Evolutionary conservation across 1,284 basidiomycete genomes (phyloP).

Genomic region (Flammula alnicola): DNA sequence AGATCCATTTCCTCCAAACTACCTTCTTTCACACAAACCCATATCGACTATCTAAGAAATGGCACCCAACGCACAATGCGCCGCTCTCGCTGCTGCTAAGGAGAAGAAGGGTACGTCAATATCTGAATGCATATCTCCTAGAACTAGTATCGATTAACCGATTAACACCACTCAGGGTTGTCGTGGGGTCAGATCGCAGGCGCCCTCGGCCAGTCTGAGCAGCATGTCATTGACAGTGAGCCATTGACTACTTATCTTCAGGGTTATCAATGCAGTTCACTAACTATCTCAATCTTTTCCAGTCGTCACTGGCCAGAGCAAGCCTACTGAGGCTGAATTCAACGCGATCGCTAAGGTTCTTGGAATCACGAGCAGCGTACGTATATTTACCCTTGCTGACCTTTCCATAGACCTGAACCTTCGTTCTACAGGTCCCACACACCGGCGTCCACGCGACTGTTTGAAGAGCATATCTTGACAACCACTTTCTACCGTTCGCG

Average conservation of each 20-base stretch:
- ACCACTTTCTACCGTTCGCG: no score
- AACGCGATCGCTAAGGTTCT: conserved; percentile 17
- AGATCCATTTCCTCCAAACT: not conserved
- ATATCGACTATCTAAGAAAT: conserved; percentile 21
- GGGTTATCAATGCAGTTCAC: not conserved
- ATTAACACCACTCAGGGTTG: conserved; percentile 41
- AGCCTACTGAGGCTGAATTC: conserved; percentile 42
- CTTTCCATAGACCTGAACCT: not conserved
- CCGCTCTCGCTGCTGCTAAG: conserved; percentile 60
- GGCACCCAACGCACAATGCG: conserved; percentile 55
- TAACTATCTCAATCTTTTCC: not conserved
- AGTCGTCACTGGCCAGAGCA: conserved; percentile 57
- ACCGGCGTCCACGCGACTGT: conserved; percentile 25
- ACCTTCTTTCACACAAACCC: conserved; percentile 1
- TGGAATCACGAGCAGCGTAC: conserved; percentile 13
- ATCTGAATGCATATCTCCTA: no score
- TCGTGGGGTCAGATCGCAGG: conserved; percentile 52
- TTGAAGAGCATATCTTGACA: conserved; percentile 3
- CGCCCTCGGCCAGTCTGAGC: conserved; percentile 43
- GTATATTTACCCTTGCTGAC: not conserved
- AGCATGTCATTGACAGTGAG: conserved; percentile 59
- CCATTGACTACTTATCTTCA: conserved; percentile 7
- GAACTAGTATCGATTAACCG: not conserved
- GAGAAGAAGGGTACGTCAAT: conserved; percentile 46
- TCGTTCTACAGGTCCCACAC: conserved; percentile 25